Evolutionary conservation across 2,329 filamentous ascomycete genomes (phyloP).

Genomic region (Capronia americana): DNA sequence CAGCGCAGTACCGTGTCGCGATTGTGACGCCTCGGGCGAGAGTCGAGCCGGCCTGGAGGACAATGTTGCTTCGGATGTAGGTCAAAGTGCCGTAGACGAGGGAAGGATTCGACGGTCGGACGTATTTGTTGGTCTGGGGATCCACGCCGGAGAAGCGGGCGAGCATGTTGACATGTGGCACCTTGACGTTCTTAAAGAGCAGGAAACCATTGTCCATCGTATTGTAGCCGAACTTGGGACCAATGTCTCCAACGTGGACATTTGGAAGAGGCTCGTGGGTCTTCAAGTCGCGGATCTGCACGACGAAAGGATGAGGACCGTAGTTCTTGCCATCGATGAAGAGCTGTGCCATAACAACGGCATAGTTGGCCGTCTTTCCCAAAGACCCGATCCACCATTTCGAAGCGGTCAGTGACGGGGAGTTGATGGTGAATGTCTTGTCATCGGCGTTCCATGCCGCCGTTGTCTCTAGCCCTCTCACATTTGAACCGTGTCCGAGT

Average conservation of each 20-base stretch:
- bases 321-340: conserved; percentile 70
- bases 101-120: conserved; percentile 69
- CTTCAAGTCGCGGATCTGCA: conserved; percentile 73
- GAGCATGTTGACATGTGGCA: conserved; percentile 77
- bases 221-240: conserved; percentile 79
- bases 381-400: conserved; percentile 89
- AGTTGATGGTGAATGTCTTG: conserved; percentile 77
- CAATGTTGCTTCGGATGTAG: conserved; percentile 75
- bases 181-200: conserved; percentile 76
- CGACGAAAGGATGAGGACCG: conserved; percentile 79
- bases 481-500: conserved; percentile 78
- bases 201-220: conserved; percentile 85
- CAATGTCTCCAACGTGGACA: conserved; percentile 78
- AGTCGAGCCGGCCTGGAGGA: conserved; percentile 73
- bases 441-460: conserved; percentile 76
- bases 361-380: conserved; percentile 76
- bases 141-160: conserved; percentile 74
- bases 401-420: conserved; percentile 73
- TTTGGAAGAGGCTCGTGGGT: conserved; percentile 73
- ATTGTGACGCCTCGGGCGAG: conserved; percentile 79
- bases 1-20: conserved; percentile 74
- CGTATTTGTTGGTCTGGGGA: conserved; percentile 70
- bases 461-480: conserved; percentile 73
- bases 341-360: conserved; percentile 79
- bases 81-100: conserved; percentile 78